Evolutionary conservation across 306 rosid genomes (phyloP).

Genomic region (Vigna unguiculata): DNA sequence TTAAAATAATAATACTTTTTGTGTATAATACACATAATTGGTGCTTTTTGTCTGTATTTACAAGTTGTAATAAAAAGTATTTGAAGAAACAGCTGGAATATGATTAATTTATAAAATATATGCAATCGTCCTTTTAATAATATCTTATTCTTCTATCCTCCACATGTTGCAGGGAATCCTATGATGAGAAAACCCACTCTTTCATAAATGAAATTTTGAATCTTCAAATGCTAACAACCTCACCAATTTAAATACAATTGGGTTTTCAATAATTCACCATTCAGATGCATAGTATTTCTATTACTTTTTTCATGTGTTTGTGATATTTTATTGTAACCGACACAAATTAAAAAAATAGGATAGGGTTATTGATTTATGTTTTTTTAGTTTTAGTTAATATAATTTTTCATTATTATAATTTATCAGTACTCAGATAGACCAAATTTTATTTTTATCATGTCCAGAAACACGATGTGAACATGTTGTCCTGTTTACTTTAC

Average conservation of each 20-base stretch:
- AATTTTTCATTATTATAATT: no score
- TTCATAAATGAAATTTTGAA: not conserved
- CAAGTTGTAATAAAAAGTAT: slow-evolving; percentile 18
- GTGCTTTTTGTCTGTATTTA: slow-evolving; percentile 33
- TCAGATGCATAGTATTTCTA: not conserved
- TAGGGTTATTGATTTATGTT: no score
- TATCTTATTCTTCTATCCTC: slow-evolving; percentile 18
- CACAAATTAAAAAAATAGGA: no score
- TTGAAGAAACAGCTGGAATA: slow-evolving; percentile 42
- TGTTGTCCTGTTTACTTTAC: no score
- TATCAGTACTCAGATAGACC: no score
- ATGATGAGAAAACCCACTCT: slow-evolving; percentile 3
- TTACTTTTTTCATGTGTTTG: no score
- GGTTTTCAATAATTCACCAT: not conserved
- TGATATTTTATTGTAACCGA: no score
- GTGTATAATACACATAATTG: not conserved
- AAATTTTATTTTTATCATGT: no score
- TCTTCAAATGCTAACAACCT: not conserved
- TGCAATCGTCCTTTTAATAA: slow-evolving; percentile 36
- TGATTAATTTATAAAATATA: slow-evolving; percentile 33
- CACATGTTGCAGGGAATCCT: slow-evolving; percentile 40
- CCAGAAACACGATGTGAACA: no score
- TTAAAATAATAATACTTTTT: no score
- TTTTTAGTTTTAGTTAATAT: no score
- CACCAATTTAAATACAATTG: not conserved